A percentile compares a stretch with the other conserved stretches of the same genome.
Conservation (phyloP, 2,329 filamentous ascomycete species). For the Alternaria dauci region DNA sequence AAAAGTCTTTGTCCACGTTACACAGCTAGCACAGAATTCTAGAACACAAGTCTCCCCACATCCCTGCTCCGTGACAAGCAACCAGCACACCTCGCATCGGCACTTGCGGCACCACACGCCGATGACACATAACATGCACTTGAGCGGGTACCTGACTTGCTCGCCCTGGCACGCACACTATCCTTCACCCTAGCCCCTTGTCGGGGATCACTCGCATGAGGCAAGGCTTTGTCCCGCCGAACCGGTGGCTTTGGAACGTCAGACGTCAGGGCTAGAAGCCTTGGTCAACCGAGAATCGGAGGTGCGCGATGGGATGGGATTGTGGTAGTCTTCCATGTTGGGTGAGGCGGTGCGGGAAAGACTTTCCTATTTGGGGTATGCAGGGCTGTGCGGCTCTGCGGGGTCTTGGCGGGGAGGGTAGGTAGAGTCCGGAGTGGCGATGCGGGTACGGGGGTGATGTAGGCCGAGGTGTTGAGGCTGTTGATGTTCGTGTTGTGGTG, state of each 20-base stretch:
- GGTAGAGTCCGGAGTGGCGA: background rate
- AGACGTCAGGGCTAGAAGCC: background rate
- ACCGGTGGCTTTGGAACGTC: background rate
- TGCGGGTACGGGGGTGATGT: background rate
- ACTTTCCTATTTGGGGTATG: conserved; percentile 4
- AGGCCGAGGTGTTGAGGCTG: background rate
- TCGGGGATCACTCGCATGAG: conserved; percentile 3
- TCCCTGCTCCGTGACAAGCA: background rate
- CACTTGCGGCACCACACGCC: background rate
- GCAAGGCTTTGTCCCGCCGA: background rate
- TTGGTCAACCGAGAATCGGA: background rate
- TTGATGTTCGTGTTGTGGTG: background rate
- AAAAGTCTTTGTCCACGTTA: background rate
- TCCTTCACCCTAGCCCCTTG: background rate
- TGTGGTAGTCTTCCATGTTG: background rate
- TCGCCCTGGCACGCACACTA: background rate
- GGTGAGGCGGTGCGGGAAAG: background rate
- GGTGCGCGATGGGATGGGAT: conserved; percentile 9
- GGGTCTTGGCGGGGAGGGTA: background rate
- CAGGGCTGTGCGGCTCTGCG: background rate
- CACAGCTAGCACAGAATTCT: conserved; percentile 4
- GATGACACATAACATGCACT: conserved; percentile 9
- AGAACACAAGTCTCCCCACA: conserved; percentile 2
- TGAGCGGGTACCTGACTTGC: conserved; percentile 5
- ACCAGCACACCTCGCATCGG: background rate